phyloP scores from a whole-genome alignment of 257 asterid species.

The Primulina huaijiensis region DNA sequence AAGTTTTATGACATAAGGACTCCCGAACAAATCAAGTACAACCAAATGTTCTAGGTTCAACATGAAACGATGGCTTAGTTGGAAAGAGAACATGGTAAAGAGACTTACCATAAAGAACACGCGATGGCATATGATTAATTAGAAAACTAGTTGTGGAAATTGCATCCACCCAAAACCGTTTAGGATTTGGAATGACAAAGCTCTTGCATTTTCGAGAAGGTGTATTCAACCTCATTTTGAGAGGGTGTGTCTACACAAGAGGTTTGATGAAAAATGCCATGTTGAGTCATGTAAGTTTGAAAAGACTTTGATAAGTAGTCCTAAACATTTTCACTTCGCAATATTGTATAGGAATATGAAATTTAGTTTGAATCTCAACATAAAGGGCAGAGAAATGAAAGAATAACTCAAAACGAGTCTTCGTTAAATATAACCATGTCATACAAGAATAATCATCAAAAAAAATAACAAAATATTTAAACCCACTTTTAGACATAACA shows the following conservation, averaged over 20 bases:
- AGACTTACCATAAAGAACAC: too few relatives aligned
- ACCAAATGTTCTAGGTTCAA: too few relatives aligned
- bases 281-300: too few relatives aligned
- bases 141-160: not conserved
- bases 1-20: too few relatives aligned
- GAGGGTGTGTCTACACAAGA: not conserved
- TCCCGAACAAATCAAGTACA: too few relatives aligned
- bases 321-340: too few relatives aligned
- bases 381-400: slow-evolving; percentile 8
- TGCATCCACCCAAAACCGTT: not conserved
- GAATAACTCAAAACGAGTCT: slow-evolving; percentile 8
- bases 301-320: too few relatives aligned
- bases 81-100: not conserved
- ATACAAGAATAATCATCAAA: slow-evolving; percentile 13
- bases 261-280: too few relatives aligned
- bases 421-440: slow-evolving; percentile 21
- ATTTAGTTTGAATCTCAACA: not conserved
- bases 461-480: slow-evolving; percentile 1
- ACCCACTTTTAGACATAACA: too few relatives aligned
- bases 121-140: too few relatives aligned
- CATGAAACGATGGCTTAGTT: not conserved
- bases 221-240: not conserved
- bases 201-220: not conserved
- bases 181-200: not conserved
- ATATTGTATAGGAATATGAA: not conserved